These are phyloP conservation scores for Lagenidium giganteum DNA, from an alignment of 352 stramenopile genomes.

Conservation along the genomic window DNA sequence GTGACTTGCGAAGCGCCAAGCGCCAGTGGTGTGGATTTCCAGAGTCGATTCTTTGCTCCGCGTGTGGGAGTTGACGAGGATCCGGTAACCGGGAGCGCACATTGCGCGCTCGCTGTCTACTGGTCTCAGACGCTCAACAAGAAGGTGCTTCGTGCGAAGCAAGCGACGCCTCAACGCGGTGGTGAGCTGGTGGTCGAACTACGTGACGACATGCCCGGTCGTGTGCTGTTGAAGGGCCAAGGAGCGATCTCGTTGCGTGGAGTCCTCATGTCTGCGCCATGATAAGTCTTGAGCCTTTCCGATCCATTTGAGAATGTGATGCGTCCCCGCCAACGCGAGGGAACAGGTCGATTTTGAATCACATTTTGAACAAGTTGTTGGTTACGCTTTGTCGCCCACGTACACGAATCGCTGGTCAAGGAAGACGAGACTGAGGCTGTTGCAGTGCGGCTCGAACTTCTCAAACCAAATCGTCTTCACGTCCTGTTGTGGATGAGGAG, in stretches of 20 bases:
- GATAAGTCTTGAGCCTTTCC: too few relatives aligned
- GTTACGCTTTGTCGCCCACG: too few relatives aligned
- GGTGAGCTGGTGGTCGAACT: constrained; percentile 39
- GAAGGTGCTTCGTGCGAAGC: constrained; percentile 31
- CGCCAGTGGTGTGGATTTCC: constrained; percentile 28
- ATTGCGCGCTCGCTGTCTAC: constrained; percentile 86
- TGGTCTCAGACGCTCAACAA: constrained; percentile 56
- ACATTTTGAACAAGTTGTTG: too few relatives aligned
- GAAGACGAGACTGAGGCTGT: too few relatives aligned
- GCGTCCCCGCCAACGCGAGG: too few relatives aligned
- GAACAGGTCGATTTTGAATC: too few relatives aligned
- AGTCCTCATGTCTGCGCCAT: constrained; percentile 11
- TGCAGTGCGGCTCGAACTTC: too few relatives aligned
- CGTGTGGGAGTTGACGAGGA: constrained; percentile 89
- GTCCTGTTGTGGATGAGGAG: too few relatives aligned
- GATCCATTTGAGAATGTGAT: too few relatives aligned
- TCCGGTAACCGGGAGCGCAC: constrained; percentile 90
- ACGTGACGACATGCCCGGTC: constrained; percentile 14
- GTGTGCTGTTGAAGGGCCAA: constrained; percentile 46
- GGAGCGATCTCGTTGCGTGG: constrained; percentile 25
- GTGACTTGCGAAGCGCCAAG: constrained; percentile 25
- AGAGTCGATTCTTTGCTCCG: constrained; percentile 87
- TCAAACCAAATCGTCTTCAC: too few relatives aligned
- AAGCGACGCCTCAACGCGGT: constrained; percentile 35
- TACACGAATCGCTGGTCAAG: too few relatives aligned